phyloP scores from a whole-genome alignment of 805 yeast species.

The Barnettozyma populi region DNA sequence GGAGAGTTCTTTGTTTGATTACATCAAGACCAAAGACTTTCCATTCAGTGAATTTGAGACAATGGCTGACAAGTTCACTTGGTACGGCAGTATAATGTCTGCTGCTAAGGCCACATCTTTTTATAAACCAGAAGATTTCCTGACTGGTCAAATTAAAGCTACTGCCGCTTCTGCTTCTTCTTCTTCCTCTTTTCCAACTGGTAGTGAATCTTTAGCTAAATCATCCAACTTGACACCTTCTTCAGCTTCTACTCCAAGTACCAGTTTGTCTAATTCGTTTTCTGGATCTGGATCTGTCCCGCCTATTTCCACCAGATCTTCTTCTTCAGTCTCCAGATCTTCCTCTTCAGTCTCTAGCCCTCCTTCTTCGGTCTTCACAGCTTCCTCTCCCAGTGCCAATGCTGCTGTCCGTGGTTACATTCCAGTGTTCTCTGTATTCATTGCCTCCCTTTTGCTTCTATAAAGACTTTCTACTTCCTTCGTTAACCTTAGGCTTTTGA shows the following conservation, averaged over 20 bases:
- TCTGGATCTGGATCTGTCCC: constrained; percentile 6
- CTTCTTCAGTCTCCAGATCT: constrained; percentile 1
- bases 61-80: constrained; percentile 27
- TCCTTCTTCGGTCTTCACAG: background rate
- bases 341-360: constrained; percentile 2
- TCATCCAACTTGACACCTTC: constrained; percentile 1
- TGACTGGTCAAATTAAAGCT: constrained; percentile 7
- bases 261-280: background rate
- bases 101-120: constrained; percentile 19
- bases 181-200: constrained; percentile 2
- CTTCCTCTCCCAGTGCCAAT: constrained; percentile 5
- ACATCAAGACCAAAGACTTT: constrained; percentile 25
- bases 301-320: background rate
- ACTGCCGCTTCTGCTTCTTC: background rate
- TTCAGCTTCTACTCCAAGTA: background rate
- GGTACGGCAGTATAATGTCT: constrained; percentile 16
- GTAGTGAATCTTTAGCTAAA: background rate
- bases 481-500: background rate
- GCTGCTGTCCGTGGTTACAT: constrained; percentile 8
- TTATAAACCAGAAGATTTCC: constrained; percentile 19
- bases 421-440: constrained; percentile 11
- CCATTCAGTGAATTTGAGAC: constrained; percentile 34
- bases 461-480: background rate
- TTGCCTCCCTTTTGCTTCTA: constrained; percentile 10
- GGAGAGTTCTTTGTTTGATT: constrained; percentile 23